These are phyloP conservation scores for Cordyceps cicadae DNA, from an alignment of 2,329 filamentous ascomycete species.

Conservation along the genomic window DNA sequence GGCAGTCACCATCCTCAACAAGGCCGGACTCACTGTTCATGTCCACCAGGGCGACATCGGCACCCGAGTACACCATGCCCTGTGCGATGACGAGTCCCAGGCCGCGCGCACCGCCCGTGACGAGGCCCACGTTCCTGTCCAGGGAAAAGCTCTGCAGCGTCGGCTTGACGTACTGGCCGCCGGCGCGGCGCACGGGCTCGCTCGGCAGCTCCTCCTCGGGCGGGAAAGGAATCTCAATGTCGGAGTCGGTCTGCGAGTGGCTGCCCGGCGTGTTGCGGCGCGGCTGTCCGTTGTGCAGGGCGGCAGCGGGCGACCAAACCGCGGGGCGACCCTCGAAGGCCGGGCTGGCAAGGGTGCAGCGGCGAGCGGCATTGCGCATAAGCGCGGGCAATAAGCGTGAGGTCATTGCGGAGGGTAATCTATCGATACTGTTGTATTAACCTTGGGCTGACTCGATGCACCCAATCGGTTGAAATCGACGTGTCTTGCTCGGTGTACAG, in stretches of 20 bases:
- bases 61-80: conserved; percentile 79
- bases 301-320: conserved; percentile 16
- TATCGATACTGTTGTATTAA: background rate
- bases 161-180: conserved; percentile 74
- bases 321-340: conserved; percentile 18
- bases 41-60: conserved; percentile 86
- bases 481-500: background rate
- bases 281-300: conserved; percentile 25
- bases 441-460: background rate
- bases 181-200: conserved; percentile 64
- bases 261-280: conserved; percentile 46
- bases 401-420: conserved; percentile 14
- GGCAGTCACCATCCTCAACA: background rate
- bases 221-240: conserved; percentile 71
- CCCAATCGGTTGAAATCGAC: background rate
- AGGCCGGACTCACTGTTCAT: conserved; percentile 63
- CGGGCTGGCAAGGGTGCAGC: conserved; percentile 16
- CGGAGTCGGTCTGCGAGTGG: conserved; percentile 72
- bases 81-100: conserved; percentile 89
- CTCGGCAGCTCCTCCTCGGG: conserved; percentile 64
- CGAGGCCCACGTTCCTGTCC: conserved; percentile 71
- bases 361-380: conserved; percentile 23
- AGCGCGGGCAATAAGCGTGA: conserved; percentile 20
- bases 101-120: conserved; percentile 85
- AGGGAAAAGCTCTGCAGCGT: conserved; percentile 82